Base-by-base conservation (phyloP, 257 asterid genomes). In the Jaltomata sinuosa region DNA sequence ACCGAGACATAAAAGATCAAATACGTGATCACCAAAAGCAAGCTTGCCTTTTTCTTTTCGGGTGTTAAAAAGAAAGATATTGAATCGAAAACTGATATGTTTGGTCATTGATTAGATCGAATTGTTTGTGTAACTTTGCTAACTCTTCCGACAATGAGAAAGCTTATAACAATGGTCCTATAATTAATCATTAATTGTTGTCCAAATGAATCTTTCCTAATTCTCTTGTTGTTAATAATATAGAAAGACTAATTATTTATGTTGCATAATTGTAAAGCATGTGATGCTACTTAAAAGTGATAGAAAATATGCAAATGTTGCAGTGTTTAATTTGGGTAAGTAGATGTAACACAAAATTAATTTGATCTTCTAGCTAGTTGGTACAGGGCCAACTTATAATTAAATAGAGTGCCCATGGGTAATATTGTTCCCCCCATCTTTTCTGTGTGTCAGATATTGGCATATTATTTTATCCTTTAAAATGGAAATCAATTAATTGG, bases 281-380 rank as follows among this genome's bases (percentile, higher is more conserved):
- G 80, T 72, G 50, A 34, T 38, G 55, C 57, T 55, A 38, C 38
- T 34, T 8, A 57, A 81, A 64, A 14, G 34, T 40, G n/a, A 27
- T 32, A 25, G 25, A 50, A 6, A 19, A 38, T 22, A 34, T 22
- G 32, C 55, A 80, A 80, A 36, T 55, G 81, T 52, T 22, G 11
- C 34, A 29, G 27, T 69, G 55, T 12, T n/a, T 72, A 72, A 79
- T 86, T 52, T 32, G 76, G 76, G 86, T 25, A 74, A 62, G 76
- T 59, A 36, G 69, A 81, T 81, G 34, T 71, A 42, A 12, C 54
- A 72, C 55, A 72, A 72, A 32, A 40, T 83, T 88, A 9, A 59
- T 52, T 16, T 87, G 86, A 88, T 83, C 54, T 81, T 83, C 31
- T 57, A 34, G 25, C 25, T 29, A 52, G 83, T 57, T 83, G 71